phyloP scores from a whole-genome alignment of 2,329 filamentous ascomycete genomes.

The Pestalotiopsis sp. region DNA sequence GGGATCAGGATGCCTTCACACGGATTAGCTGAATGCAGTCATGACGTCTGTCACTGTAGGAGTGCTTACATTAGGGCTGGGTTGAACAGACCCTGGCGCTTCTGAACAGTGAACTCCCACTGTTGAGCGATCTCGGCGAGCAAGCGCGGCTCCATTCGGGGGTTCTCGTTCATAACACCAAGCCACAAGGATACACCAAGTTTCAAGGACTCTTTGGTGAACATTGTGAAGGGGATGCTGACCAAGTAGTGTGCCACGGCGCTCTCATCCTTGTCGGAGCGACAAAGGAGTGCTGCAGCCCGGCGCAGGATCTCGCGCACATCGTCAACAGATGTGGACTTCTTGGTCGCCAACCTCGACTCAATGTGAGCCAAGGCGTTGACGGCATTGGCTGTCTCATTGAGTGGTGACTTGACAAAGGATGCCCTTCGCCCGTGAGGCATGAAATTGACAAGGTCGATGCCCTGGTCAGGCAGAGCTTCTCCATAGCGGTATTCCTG shows the following conservation, averaged over 20 bases:
- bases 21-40: conserved; percentile 30
- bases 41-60: not conserved
- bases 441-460: conserved; percentile 66
- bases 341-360: conserved; percentile 68
- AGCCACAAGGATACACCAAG: conserved; percentile 95
- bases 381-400: conserved; percentile 60
- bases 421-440: conserved; percentile 55
- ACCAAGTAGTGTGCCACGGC: conserved; percentile 86
- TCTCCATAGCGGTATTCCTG: conserved; percentile 94
- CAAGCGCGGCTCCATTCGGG: conserved; percentile 82
- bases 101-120: conserved; percentile 84
- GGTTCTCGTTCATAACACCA: conserved; percentile 95
- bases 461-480: conserved; percentile 68
- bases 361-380: conserved; percentile 75
- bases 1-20: conserved; percentile 71
- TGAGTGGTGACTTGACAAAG: conserved; percentile 53
- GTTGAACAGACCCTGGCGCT: conserved; percentile 81
- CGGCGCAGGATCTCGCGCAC: conserved; percentile 81
- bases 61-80: conserved; percentile 61
- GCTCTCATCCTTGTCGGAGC: conserved; percentile 73
- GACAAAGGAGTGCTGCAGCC: conserved; percentile 85
- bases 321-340: conserved; percentile 71
- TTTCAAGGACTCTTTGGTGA: conserved; percentile 94
- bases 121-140: conserved; percentile 85
- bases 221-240: conserved; percentile 87